Percentiles rank a stretch among this genome's conserved stretches.
Evolutionary conservation across 2,329 filamentous ascomycete genomes (phyloP).

Genomic region (Ceratocystis colombiana): DNA sequence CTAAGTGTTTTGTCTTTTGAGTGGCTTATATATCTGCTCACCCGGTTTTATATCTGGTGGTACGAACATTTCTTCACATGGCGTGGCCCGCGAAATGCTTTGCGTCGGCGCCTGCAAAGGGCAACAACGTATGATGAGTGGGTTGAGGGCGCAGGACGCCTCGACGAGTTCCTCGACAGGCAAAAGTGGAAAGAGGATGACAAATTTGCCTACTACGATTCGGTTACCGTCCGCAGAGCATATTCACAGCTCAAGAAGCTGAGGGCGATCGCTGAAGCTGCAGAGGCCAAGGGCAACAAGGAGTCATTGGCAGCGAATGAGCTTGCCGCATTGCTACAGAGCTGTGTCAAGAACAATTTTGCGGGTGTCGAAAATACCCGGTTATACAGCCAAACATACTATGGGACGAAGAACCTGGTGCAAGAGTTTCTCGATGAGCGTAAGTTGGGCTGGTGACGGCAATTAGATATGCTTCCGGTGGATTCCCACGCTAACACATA

Average conservation of each 20-base stretch:
- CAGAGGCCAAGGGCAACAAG: slow-evolving; percentile 33
- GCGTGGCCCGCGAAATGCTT: slow-evolving; percentile 63
- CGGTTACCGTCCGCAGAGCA: slow-evolving; percentile 67
- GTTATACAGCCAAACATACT: slow-evolving; percentile 96
- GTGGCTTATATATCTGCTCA: slow-evolving; percentile 60
- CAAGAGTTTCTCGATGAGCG: slow-evolving; percentile 83
- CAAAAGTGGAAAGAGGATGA: slow-evolving; percentile 70
- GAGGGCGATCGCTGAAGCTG: slow-evolving; percentile 48
- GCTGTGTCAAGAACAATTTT: slow-evolving; percentile 96
- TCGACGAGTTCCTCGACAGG: slow-evolving; percentile 75
- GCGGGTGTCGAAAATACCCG: slow-evolving; percentile 86
- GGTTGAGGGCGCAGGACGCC: slow-evolving; percentile 64
- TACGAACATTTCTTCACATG: slow-evolving; percentile 91
- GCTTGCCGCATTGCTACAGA: slow-evolving; percentile 67
- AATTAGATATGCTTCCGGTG: not conserved
- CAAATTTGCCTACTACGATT: slow-evolving; percentile 77
- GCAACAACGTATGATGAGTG: slow-evolving; percentile 73
- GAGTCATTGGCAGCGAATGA: slow-evolving; percentile 42
- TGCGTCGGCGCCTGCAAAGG: slow-evolving; percentile 60
- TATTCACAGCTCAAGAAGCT: slow-evolving; percentile 62
- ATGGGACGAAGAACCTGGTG: slow-evolving; percentile 88
- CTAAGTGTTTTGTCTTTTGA: slow-evolving; percentile 25
- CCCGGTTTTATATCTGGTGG: slow-evolving; percentile 76
- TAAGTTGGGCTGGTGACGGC: slow-evolving; percentile 33
- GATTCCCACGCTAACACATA: slow-evolving; percentile 14